Conservation (phyloP, 208 protist species). For the Leishmania braziliensis region DNA sequence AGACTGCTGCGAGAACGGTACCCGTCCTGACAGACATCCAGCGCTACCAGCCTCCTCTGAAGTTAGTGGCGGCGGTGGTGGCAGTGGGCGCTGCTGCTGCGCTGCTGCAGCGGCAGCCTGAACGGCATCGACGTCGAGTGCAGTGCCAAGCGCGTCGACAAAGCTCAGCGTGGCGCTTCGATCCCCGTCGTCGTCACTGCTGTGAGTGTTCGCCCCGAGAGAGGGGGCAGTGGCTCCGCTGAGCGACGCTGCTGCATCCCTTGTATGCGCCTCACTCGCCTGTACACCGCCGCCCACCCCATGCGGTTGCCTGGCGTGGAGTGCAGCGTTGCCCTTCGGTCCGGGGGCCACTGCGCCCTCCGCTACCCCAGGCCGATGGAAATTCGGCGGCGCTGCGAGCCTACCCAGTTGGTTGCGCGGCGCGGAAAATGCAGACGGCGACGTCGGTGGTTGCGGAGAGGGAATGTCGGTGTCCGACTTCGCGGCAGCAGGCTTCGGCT, state of each 20-base stretch:
- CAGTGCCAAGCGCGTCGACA: slow-evolving; percentile 47
- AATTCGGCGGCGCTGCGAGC: background rate
- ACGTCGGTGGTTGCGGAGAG: background rate
- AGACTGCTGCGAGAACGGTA: background rate
- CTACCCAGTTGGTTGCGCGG: background rate
- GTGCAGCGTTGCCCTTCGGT: background rate
- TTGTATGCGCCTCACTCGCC: background rate
- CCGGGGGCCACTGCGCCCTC: background rate
- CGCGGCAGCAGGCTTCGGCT: background rate
- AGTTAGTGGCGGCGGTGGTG: background rate
- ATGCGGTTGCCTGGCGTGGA: background rate
- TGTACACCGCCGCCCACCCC: background rate
- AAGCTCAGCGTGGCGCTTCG: slow-evolving; percentile 32
- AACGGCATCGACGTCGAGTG: slow-evolving; percentile 45
- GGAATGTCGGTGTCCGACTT: background rate
- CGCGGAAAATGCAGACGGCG: background rate
- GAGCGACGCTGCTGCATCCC: no score
- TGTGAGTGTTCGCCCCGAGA: background rate
- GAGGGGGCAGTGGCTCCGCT: no score
- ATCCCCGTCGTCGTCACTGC: slow-evolving; percentile 2
- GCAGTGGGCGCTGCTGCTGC: background rate
- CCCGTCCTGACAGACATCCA: background rate
- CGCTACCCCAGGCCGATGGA: background rate
- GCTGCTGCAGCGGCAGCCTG: slow-evolving; percentile 10
- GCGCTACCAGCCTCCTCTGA: background rate